A percentile compares a stretch with the other conserved stretches of the same genome.
Evolutionary conservation across 306 rosid species (phyloP).

Genomic region (Cicer arietinum): DNA sequence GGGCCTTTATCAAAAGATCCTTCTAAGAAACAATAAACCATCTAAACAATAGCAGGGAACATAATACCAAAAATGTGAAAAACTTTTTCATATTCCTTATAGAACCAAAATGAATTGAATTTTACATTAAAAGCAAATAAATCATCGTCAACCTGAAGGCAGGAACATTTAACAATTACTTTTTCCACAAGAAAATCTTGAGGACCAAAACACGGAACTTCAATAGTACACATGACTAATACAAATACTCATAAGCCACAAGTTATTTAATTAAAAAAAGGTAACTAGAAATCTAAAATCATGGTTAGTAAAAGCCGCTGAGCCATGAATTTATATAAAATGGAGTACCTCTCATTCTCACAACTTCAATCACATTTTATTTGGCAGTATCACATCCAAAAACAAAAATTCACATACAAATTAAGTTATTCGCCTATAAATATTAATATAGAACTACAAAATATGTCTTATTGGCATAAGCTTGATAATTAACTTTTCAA

Average conservation of each 20-base stretch:
- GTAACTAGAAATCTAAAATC: neutral
- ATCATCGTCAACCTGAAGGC: conserved; percentile 20
- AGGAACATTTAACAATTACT: conserved; percentile 6
- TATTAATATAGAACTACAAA: conserved; percentile 10
- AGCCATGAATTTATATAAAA: neutral
- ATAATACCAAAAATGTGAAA: conserved; percentile 5
- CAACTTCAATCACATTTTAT: conserved; percentile 36
- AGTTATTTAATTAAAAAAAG: conserved; percentile 10
- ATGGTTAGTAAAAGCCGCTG: conserved; percentile 10
- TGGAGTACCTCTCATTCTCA: conserved; percentile 16
- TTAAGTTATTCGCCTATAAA: neutral
- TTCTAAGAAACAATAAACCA: conserved; percentile 21
- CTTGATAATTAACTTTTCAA: neutral
- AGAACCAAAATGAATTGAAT: conserved; percentile 2
- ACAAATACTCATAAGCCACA: conserved; percentile 17
- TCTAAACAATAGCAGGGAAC: conserved; percentile 15
- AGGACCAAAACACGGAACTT: conserved; percentile 15
- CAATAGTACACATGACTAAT: conserved; percentile 19
- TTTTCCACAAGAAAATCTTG: conserved; percentile 27
- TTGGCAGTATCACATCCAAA: conserved; percentile 26
- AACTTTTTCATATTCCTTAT: neutral
- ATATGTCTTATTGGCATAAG: conserved; percentile 10
- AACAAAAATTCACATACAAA: neutral
- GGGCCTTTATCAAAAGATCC: neutral
- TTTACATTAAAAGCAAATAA: neutral